Conservation (phyloP, 331 rosid genomes). For the Ulmus americana region DNA sequence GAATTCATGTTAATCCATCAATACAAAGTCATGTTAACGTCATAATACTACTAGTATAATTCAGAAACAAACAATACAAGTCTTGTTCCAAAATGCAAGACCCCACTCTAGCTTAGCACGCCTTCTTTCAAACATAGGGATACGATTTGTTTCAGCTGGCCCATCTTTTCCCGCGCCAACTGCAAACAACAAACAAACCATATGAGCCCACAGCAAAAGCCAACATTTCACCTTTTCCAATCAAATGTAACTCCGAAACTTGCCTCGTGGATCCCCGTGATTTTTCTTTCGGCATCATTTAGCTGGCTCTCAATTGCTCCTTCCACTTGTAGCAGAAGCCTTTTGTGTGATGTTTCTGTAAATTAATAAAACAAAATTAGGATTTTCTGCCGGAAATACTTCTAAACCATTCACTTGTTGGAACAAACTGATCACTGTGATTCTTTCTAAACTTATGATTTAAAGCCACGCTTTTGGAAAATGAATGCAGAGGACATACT, state of each 20-base stretch:
- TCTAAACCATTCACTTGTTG: background rate
- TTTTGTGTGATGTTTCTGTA: slow-evolving; percentile 69
- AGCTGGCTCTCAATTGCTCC: slow-evolving; percentile 54
- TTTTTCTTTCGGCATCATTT: slow-evolving; percentile 62
- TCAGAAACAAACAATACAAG: background rate
- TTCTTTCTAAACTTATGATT: slow-evolving; percentile 6
- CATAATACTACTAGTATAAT: background rate
- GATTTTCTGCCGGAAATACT: background rate
- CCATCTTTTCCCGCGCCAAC: slow-evolving; percentile 65
- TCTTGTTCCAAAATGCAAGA: slow-evolving; percentile 7
- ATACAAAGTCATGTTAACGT: no score
- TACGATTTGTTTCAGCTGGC: slow-evolving; percentile 58
- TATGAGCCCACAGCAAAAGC: background rate
- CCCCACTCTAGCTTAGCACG: slow-evolving; percentile 12
- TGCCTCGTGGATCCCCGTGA: slow-evolving; percentile 66
- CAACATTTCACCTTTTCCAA: background rate
- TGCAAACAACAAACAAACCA: slow-evolving; percentile 32
- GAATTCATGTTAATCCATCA: no score
- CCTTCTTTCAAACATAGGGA: slow-evolving; percentile 69
- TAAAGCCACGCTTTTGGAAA: background rate
- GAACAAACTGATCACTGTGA: background rate
- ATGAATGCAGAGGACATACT: slow-evolving; percentile 38
- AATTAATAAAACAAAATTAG: slow-evolving; percentile 1
- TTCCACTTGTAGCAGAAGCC: slow-evolving; percentile 72
- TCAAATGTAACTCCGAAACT: slow-evolving; percentile 2